These are phyloP conservation scores for Globisporangium cederbergense DNA, from an alignment of 352 stramenopile species.

Conservation along the genomic window DNA sequence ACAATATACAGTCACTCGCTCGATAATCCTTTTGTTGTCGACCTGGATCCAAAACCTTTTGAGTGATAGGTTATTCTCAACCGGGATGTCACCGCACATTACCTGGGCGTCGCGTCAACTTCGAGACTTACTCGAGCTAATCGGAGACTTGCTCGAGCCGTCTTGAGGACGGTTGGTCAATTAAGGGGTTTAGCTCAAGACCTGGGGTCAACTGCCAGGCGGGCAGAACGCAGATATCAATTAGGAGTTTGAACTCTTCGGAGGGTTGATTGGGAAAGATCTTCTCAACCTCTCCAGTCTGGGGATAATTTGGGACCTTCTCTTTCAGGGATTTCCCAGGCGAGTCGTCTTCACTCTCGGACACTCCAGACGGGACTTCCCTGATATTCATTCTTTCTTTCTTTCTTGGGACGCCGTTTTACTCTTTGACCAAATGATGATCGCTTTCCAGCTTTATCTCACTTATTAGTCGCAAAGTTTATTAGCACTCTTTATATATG, in stretches of 20 bases:
- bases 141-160: not conserved
- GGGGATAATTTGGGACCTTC: not conserved
- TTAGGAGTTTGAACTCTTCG: not conserved
- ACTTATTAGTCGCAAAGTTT: not conserved
- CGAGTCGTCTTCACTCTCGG: not conserved
- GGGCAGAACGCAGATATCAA: not conserved
- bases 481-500: not conserved
- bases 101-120: not conserved
- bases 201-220: not conserved
- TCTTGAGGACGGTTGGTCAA: not conserved
- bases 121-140: not conserved
- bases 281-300: not conserved
- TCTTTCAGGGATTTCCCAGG: not conserved
- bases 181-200: not conserved
- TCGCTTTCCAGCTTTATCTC: not conserved
- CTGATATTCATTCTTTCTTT: conserved; percentile 3
- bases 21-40: not conserved
- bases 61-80: not conserved
- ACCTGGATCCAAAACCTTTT: not conserved
- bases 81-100: not conserved
- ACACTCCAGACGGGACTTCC: not conserved
- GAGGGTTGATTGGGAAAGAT: not conserved
- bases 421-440: not conserved
- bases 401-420: not conserved
- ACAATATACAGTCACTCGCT: too few species aligned